Evolutionary conservation across 148 eudicot genomes (phyloP).

Genomic region (Nepenthes gracilis): DNA sequence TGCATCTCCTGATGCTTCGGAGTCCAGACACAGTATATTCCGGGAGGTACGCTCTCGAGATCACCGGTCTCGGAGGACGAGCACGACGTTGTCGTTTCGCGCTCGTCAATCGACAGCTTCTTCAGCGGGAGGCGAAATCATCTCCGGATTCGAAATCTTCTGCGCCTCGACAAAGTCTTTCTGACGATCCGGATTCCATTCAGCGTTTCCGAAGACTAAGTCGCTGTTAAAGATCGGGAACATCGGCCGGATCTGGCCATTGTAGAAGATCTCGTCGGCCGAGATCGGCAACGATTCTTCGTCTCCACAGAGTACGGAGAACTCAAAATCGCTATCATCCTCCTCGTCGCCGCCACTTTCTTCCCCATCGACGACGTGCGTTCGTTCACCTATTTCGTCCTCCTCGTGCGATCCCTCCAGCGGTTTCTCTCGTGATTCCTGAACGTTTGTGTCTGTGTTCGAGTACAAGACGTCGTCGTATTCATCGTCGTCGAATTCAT

Average conservation of each 20-base stretch:
- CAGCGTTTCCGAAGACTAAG: constrained; percentile 12
- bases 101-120: constrained; percentile 42
- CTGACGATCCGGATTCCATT: not conserved
- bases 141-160: not conserved
- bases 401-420: not conserved
- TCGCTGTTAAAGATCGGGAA: constrained; percentile 47
- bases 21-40: constrained; percentile 70
- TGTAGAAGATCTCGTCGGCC: constrained; percentile 32
- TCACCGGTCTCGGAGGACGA: constrained; percentile 64
- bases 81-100: constrained; percentile 25
- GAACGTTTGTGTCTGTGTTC: not conserved
- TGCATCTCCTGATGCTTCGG: constrained; percentile 29
- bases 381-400: not conserved
- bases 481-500: constrained; percentile 10
- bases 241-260: constrained; percentile 41
- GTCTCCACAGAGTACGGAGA: constrained; percentile 11
- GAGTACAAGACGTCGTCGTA: constrained; percentile 16
- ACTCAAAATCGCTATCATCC: constrained; percentile 30
- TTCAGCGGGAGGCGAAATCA: constrained; percentile 18
- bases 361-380: not conserved
- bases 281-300: constrained; percentile 10
- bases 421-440: not conserved
- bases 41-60: constrained; percentile 59
- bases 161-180: not conserved
- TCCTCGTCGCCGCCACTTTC: constrained; percentile 8